Evolutionary conservation across 768 basidiomycete genomes (phyloP), one percentile per base, ranked within the genome.

Genomic region (Naganishia randhawae): DNA sequence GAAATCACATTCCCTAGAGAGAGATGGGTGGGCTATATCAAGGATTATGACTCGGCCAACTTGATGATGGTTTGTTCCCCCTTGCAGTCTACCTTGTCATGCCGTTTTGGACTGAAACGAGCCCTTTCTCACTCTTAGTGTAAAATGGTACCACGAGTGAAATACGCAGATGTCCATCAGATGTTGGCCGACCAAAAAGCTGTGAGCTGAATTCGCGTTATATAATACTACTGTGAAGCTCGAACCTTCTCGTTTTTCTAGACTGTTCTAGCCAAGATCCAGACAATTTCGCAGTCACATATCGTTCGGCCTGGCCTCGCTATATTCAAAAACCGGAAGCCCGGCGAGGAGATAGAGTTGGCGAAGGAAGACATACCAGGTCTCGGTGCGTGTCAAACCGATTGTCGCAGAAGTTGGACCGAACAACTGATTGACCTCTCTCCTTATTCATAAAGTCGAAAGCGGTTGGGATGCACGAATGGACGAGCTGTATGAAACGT

Each of bases 11-110:
- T 96, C n/a, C 88, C 89, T 69, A 85, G 94, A 50, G 86, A 89
- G 1, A 84, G 89, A 9, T 99, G 96, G 96, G 94, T 95, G 0
- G 96, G 94, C 13, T 98, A 99, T 80, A 98, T 99, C 86, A 99
- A 98, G 79, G 96, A 99, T 78, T 99, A 99, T 80, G 96, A 99
- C 80, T 95, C 95, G 45, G 94, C 92, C 19, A 99, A 95, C 51
- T 92, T 98, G 82, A 97, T 99, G 94, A 91, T 94, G 79, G 81
- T 79, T 50, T 22, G 80, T 39, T 16, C 25, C 14, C 11, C 35
- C 1, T n/a, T 22, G 17, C 10, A 37, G 11, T 3, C 4, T n/a
- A n/a, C n/a, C n/a, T n/a, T n/a, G n/a, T n/a, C n/a, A n/a, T n/a
- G n/a, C n/a, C n/a, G n/a, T n/a, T n/a, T n/a, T n/a, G n/a, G n/a